Evolutionary conservation across 345 rosid genomes (phyloP).

Genomic region (Citrus hindsii): DNA sequence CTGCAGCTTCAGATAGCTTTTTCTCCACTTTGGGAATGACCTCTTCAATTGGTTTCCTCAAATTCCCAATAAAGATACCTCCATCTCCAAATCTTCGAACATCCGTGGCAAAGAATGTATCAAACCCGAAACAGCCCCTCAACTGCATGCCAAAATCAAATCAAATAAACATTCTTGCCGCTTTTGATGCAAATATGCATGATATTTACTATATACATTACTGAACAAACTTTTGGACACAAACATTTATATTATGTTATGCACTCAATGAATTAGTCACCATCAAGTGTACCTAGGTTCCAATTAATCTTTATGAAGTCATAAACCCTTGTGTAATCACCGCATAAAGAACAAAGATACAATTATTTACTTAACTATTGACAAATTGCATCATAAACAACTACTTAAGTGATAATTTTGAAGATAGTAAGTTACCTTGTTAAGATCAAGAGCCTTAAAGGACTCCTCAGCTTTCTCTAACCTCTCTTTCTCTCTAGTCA

Average conservation of each 20-base stretch:
- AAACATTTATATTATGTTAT: not conserved
- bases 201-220: not conserved
- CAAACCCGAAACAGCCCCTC: conserved; percentile 81
- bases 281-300: not conserved
- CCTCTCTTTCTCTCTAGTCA: conserved; percentile 73
- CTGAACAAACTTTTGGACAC: not conserved
- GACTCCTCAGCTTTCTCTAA: conserved; percentile 83
- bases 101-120: conserved; percentile 87
- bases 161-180: not conserved
- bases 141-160: conserved; percentile 48
- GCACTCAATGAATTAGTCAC: not conserved
- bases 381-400: not conserved
- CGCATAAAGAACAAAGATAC: not conserved
- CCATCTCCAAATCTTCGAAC: conserved; percentile 97
- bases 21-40: conserved; percentile 78
- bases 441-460: conserved; percentile 90
- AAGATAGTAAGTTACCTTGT: conserved; percentile 51
- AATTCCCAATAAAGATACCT: conserved; percentile 84
- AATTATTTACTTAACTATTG: not conserved
- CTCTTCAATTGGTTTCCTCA: conserved; percentile 73
- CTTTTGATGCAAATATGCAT: not conserved
- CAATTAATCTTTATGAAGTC: not conserved
- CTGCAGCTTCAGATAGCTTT: conserved; percentile 82
- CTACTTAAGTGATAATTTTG: not conserved
- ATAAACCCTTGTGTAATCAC: not conserved